A percentile compares a stretch with the other conserved stretches of the same genome.
These are phyloP conservation scores for Penicillium paxilli DNA, from an alignment of 495 filamentous ascomycete species.

Conservation along the genomic window DNA sequence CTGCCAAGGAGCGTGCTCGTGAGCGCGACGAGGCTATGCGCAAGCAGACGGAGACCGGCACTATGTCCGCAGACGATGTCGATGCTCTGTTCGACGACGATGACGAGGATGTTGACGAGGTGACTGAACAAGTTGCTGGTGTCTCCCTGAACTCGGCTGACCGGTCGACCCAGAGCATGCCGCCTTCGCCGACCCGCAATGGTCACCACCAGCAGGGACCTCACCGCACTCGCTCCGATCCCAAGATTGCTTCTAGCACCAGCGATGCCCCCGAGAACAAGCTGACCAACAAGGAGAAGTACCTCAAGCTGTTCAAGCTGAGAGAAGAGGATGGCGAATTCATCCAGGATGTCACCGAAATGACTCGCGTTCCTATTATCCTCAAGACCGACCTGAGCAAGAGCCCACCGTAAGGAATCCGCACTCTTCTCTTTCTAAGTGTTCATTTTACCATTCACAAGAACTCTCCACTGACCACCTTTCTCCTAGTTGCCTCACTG, in stretches of 20 bases:
- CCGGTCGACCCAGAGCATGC: slow-evolving; percentile 93
- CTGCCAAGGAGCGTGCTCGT: slow-evolving; percentile 71
- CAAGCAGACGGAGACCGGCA: slow-evolving; percentile 89
- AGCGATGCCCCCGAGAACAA: slow-evolving; percentile 71
- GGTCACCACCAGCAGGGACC: slow-evolving; percentile 68
- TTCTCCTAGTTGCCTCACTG: slow-evolving; percentile 79
- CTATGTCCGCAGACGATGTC: slow-evolving; percentile 84
- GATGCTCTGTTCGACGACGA: slow-evolving; percentile 84
- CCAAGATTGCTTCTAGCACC: slow-evolving; percentile 76
- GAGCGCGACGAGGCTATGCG: slow-evolving; percentile 85
- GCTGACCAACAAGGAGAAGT: slow-evolving; percentile 92
- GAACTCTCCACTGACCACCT: slow-evolving; percentile 39
- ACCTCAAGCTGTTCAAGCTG: slow-evolving; percentile 83
- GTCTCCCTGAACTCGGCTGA: slow-evolving; percentile 75
- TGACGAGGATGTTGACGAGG: slow-evolving; percentile 86
- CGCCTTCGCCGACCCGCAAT: slow-evolving; percentile 84
- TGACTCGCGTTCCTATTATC: slow-evolving; percentile 94
- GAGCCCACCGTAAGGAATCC: slow-evolving; percentile 88
- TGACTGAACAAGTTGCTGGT: slow-evolving; percentile 80
- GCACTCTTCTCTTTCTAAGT: slow-evolving; percentile 1
- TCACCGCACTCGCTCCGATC: slow-evolving; percentile 88
- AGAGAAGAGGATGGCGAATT: slow-evolving; percentile 92
- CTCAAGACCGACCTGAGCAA: slow-evolving; percentile 97
- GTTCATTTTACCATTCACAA: not conserved
- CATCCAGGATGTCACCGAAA: slow-evolving; percentile 97